Evolutionary conservation across 2,329 filamentous ascomycete genomes (phyloP), one percentile per base, ranked within the genome.

Genomic region (Fusarium chlamydosporum): DNA sequence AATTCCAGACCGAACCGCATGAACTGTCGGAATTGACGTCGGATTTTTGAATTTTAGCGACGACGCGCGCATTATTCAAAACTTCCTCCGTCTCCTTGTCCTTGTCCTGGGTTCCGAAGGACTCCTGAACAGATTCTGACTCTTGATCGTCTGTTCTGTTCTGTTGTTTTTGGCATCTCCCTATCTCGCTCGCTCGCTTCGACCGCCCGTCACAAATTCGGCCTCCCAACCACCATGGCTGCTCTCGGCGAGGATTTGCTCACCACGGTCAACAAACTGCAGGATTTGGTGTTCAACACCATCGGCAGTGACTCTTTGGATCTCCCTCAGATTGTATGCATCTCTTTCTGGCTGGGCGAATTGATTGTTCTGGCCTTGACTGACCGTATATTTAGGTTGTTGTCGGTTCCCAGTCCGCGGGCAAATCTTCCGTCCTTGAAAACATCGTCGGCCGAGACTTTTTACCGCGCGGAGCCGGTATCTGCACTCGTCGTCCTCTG

Each of bases 361-460:
- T 67, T 63, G 58, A 29, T 63, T 56, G 26, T 35, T 35, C 16
- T 50, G 27, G 33, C 57, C 56, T 47, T 51, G 54, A 56, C 72
- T 74, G 43, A 75, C 47, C 57, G 47, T 42, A 40, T 37, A 38
- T 65, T 54, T 78, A 98, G 95, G 95, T 99, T 70, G 96, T 99
- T 65, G 96, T 99, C 75, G 96, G 96, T 69, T 99, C 96, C 65
- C 96, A 99, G 82, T 98, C 96, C 12, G 96, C 96, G 58, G 96
- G 96, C 77, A 99, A 99, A 84, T 98, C 95, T 16, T 98, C 96
- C 9, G 96, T 99, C 27, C 90, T 99, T 69, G 96, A 99, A 83
- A 99, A 99, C 81, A 97, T 99, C 74, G 96, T 99, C 76, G 96
- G 96, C 76, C 89, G 95, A 81, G 96, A 99, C 82, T 99, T 99